Percentiles rank a stretch among this genome's conserved stretches.
Conservation (phyloP, 257 asterid genomes). For the Buddleja alternifolia region DNA sequence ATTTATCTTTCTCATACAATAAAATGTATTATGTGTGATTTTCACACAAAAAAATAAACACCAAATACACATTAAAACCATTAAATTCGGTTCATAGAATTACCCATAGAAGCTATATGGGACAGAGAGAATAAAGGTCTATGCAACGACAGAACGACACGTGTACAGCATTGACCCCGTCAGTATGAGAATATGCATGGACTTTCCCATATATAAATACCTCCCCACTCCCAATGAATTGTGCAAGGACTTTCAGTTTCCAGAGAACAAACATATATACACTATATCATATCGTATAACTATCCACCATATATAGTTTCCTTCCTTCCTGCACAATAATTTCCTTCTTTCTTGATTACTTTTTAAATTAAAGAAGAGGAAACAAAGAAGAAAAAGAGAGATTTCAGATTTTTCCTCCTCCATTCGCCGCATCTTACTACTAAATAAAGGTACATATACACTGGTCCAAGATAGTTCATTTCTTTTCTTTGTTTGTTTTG, state of each 20-base stretch:
- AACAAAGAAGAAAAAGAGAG: neutral
- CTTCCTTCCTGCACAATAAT: too few relatives aligned
- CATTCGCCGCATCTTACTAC: constrained; percentile 15
- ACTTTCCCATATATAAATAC: constrained; percentile 38
- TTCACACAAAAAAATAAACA: too few relatives aligned
- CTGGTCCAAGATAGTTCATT: neutral
- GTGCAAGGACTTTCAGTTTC: constrained; percentile 14
- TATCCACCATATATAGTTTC: too few relatives aligned
- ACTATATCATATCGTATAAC: too few relatives aligned
- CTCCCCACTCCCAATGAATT: constrained; percentile 20
- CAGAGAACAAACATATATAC: neutral
- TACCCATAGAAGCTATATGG: too few relatives aligned
- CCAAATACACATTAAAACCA: too few relatives aligned
- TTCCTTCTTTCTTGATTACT: neutral
- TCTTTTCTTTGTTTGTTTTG: neutral
- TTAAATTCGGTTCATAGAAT: too few relatives aligned
- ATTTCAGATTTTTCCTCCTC: neutral
- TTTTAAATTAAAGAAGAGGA: neutral
- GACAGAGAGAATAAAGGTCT: constrained; percentile 19
- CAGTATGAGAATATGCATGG: constrained; percentile 27
- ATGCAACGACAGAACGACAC: constrained; percentile 26
- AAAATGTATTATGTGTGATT: too few relatives aligned
- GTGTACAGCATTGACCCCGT: constrained; percentile 28
- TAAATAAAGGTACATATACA: constrained; percentile 1
- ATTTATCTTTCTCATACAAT: too few relatives aligned